Conservation (phyloP, 371 early-diverging fungal species). For the Mucor racemosus region DNA sequence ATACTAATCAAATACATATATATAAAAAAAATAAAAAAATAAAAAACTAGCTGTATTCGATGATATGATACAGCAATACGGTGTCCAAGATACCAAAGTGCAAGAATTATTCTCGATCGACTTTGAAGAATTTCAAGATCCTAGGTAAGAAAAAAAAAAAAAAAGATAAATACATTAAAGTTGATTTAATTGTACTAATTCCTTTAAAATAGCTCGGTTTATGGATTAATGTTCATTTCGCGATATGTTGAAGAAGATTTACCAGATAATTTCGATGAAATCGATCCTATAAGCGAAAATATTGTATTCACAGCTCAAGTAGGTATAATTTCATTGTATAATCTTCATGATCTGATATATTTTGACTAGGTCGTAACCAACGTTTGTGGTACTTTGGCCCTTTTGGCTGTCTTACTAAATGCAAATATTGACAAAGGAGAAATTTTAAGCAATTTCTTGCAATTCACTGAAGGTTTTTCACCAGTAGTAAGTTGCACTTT, state of each 20-base stretch:
- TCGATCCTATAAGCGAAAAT: neutral
- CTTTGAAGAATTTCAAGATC: constrained; percentile 10
- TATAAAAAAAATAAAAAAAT: no score
- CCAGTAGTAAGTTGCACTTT: constrained; percentile 21
- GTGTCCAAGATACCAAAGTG: constrained; percentile 14
- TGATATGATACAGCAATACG: constrained; percentile 26
- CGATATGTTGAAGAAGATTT: constrained; percentile 18
- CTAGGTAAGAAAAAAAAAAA: neutral
- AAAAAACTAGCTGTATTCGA: constrained; percentile 16
- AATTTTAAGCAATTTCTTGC: constrained; percentile 13
- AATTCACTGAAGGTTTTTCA: constrained; percentile 16
- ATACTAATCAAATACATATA: neutral
- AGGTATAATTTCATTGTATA: neutral
- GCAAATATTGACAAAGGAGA: constrained; percentile 17
- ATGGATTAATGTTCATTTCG: constrained; percentile 24
- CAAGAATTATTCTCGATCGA: constrained; percentile 20
- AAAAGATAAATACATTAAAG: no score
- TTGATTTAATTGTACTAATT: neutral
- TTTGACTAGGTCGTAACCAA: constrained; percentile 18
- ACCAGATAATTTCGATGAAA: neutral
- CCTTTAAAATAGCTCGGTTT: constrained; percentile 3
- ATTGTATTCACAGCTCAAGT: constrained; percentile 25
- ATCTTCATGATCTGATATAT: neutral
- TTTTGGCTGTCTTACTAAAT: constrained; percentile 26
- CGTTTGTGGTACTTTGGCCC: constrained; percentile 25